These are phyloP conservation scores for Paraglomus occultum DNA, from an alignment of 192 early-diverging fungal genomes.

Conservation along the genomic window DNA sequence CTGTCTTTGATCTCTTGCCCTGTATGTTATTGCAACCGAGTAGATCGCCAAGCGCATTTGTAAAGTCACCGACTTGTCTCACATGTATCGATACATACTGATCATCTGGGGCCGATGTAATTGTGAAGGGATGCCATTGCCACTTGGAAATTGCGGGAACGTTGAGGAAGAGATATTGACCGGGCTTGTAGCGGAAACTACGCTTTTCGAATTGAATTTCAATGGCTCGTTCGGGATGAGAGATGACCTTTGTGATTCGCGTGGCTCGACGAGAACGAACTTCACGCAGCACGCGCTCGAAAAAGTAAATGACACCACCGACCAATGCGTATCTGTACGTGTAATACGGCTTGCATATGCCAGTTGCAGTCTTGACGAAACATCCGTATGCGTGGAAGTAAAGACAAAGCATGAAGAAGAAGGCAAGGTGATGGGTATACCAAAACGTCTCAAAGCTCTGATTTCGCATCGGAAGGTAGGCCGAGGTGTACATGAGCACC, in stretches of 20 bases:
- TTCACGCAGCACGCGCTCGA: constrained; percentile 62
- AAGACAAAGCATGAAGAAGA: constrained; percentile 57
- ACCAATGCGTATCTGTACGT: constrained; percentile 50
- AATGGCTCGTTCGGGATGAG: constrained; percentile 69
- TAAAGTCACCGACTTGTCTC: constrained; percentile 46
- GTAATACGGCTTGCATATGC: constrained; percentile 38
- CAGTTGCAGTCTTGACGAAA: constrained; percentile 40
- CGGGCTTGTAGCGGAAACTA: constrained; percentile 49
- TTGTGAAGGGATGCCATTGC: constrained; percentile 81
- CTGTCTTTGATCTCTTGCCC: neutral
- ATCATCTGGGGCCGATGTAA: constrained; percentile 45
- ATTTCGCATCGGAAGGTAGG: constrained; percentile 56
- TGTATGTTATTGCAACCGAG: constrained; percentile 34
- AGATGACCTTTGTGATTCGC: constrained; percentile 65
- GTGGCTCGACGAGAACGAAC: constrained; percentile 51
- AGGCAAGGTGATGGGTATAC: constrained; percentile 75
- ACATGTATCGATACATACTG: constrained; percentile 45
- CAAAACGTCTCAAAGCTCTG: constrained; percentile 75
- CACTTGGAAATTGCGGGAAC: constrained; percentile 61
- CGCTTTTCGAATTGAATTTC: constrained; percentile 65
- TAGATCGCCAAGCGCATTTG: constrained; percentile 34
- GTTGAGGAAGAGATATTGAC: constrained; percentile 75
- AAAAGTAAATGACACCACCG: constrained; percentile 53
- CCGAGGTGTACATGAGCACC: constrained; percentile 62
- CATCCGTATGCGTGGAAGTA: constrained; percentile 66